Conservation (phyloP, 2,329 filamentous ascomycete genomes). For the Akanthomyces lecanii region DNA sequence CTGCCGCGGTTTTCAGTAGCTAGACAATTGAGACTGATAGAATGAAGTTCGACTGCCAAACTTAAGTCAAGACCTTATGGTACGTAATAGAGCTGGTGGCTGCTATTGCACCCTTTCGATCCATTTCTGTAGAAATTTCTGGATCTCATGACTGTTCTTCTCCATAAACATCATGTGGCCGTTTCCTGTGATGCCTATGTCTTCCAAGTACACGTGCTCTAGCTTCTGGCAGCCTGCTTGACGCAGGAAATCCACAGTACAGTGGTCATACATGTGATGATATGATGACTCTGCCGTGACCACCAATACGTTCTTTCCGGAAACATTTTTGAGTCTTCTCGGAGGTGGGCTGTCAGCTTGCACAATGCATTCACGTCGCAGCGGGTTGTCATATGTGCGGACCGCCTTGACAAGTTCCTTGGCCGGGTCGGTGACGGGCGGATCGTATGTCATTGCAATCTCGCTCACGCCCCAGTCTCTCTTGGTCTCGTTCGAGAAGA, state of each 20-base stretch:
- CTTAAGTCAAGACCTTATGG: neutral
- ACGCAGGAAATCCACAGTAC: conserved; percentile 35
- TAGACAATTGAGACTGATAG: conserved; percentile 9
- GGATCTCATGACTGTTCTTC: conserved; percentile 41
- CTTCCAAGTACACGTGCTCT: conserved; percentile 34
- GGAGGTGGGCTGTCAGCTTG: conserved; percentile 32
- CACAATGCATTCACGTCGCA: conserved; percentile 25
- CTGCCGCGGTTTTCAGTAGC: neutral
- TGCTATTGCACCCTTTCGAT: conserved; percentile 12
- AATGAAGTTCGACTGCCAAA: neutral
- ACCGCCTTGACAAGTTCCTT: conserved; percentile 29
- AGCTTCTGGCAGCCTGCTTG: conserved; percentile 38
- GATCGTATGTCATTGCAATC: conserved; percentile 45
- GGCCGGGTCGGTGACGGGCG: conserved; percentile 34
- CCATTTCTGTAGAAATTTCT: conserved; percentile 24
- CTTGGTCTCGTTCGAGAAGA: conserved; percentile 32
- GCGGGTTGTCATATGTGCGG: conserved; percentile 14
- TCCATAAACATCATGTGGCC: conserved; percentile 47
- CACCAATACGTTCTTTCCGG: conserved; percentile 33
- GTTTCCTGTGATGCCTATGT: conserved; percentile 40
- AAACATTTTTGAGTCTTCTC: conserved; percentile 35
- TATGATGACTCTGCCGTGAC: conserved; percentile 42
- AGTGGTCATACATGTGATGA: conserved; percentile 44
- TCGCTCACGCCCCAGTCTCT: conserved; percentile 44
- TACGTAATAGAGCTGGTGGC: neutral